Evolutionary conservation across 768 basidiomycete genomes (phyloP).

Genomic region (Trametes villosa): DNA sequence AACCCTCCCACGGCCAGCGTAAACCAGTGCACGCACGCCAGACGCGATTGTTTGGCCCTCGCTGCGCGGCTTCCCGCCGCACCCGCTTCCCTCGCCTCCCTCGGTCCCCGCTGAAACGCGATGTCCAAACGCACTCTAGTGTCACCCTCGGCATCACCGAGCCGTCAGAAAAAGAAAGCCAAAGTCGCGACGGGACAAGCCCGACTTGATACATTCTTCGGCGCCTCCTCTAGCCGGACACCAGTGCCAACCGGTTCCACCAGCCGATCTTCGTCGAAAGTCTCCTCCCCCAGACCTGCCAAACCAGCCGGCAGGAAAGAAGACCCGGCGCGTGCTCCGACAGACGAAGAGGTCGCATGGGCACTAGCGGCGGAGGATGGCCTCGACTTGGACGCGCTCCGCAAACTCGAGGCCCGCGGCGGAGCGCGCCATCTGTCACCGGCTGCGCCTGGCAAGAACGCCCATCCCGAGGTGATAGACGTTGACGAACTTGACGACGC

Average conservation of each 20-base stretch:
- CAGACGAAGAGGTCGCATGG: slow-evolving; percentile 29
- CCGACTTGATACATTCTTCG: slow-evolving; percentile 30
- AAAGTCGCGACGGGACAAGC: slow-evolving; percentile 23
- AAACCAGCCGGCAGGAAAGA: background rate
- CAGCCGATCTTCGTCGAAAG: background rate
- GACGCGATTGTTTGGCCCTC: background rate
- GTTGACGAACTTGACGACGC: slow-evolving; percentile 37
- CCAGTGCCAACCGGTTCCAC: background rate
- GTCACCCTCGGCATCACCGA: slow-evolving; percentile 14
- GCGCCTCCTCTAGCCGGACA: slow-evolving; percentile 13
- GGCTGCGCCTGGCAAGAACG: background rate
- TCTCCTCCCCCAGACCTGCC: background rate
- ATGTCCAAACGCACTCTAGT: slow-evolving; percentile 28
- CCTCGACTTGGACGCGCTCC: slow-evolving; percentile 27
- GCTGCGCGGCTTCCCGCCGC: background rate
- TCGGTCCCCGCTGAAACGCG: background rate
- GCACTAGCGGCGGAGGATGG: slow-evolving; percentile 31
- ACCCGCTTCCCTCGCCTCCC: background rate
- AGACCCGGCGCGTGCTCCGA: background rate
- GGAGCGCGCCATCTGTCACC: background rate
- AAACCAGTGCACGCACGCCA: slow-evolving; percentile 1
- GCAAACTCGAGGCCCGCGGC: slow-evolving; percentile 21
- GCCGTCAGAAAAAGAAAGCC: slow-evolving; percentile 25
- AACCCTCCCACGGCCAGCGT: background rate
- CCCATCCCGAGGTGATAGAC: slow-evolving; percentile 35